Evolutionary conservation across 345 rosid genomes (phyloP).

Genomic region (Gossypium arboreum): DNA sequence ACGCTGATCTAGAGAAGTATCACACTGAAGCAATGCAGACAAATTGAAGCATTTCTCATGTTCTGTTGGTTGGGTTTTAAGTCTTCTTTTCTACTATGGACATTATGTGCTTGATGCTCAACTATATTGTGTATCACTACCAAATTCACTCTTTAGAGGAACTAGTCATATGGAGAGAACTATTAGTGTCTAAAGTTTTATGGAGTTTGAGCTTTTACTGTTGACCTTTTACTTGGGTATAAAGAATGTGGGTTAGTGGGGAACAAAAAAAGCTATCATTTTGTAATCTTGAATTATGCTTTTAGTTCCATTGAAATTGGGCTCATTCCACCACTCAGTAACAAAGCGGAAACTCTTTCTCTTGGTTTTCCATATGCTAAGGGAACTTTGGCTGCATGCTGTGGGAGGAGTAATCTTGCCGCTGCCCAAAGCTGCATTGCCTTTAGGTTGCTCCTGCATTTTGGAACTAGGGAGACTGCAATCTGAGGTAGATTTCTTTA

Average conservation of each 20-base stretch:
- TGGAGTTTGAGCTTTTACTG: conserved; percentile 38
- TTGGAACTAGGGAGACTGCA: conserved; percentile 28
- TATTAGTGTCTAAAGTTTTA: conserved; percentile 28
- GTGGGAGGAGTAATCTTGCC: conserved; percentile 24
- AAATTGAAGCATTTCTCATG: conserved; percentile 31
- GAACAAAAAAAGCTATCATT: conserved; percentile 23
- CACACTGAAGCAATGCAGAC: conserved; percentile 79
- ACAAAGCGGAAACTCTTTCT: conserved; percentile 22
- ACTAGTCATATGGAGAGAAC: conserved; percentile 26
- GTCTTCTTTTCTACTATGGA: conserved; percentile 26
- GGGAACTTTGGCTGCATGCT: conserved; percentile 26
- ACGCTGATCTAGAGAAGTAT: conserved; percentile 91
- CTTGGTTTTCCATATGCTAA: conserved; percentile 19
- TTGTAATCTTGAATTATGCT: conserved; percentile 23
- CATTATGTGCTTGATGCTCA: conserved; percentile 29
- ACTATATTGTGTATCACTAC: conserved; percentile 31
- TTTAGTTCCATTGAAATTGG: conserved; percentile 29
- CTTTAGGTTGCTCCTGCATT: conserved; percentile 31
- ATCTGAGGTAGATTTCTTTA: conserved; percentile 34
- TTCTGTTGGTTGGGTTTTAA: conserved; percentile 14
- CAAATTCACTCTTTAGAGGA: conserved; percentile 27
- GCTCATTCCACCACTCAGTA: conserved; percentile 19
- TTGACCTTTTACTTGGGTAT: conserved; percentile 34
- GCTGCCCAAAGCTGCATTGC: conserved; percentile 28
- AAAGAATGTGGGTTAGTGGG: conserved; percentile 37